Evolutionary conservation across 1,284 basidiomycete species (phyloP).

Genomic region (Ceratorhiza oryzae-sativae): DNA sequence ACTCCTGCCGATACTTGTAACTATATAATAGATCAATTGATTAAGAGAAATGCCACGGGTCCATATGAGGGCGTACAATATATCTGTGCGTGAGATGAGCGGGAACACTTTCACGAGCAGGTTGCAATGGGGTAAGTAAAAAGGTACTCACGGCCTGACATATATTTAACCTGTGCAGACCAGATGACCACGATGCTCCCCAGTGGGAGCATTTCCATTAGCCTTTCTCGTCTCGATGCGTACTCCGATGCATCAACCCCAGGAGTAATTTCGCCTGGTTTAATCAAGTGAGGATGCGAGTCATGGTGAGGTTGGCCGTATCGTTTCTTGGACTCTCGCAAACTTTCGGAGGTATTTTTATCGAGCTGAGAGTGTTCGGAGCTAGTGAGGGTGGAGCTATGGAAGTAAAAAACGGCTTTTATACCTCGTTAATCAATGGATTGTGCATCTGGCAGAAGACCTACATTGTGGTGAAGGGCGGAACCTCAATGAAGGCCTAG

Average conservation of each 20-base stretch:
- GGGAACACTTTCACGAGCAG: conserved; percentile 22
- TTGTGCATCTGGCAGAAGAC: no score
- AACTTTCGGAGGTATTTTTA: no score
- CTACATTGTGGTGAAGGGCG: no score
- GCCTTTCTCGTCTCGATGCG: conserved; percentile 70
- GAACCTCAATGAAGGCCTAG: no score
- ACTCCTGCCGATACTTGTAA: conserved; percentile 94
- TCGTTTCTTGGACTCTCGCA: no score
- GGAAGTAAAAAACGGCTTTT: no score
- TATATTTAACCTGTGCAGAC: conserved; percentile 64
- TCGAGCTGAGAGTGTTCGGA: no score
- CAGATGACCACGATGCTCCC: conserved; percentile 81
- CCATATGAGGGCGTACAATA: conserved; percentile 56
- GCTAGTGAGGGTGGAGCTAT: no score
- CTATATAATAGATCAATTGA: conserved; percentile 54
- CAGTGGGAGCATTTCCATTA: conserved; percentile 82
- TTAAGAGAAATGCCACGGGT: no score
- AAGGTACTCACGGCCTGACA: conserved; percentile 78
- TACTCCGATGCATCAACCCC: conserved; percentile 87
- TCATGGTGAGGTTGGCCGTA: conserved; percentile 79
- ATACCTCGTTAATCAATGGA: no score
- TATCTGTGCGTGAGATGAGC: conserved; percentile 41
- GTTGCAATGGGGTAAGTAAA: conserved; percentile 7
- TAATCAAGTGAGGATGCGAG: conserved; percentile 81
- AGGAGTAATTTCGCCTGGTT: conserved; percentile 77